A percentile compares a stretch with the other conserved stretches of the same genome.
Conservation (phyloP, 2,329 filamentous ascomycete genomes). For the Fusarium liriodendri region DNA sequence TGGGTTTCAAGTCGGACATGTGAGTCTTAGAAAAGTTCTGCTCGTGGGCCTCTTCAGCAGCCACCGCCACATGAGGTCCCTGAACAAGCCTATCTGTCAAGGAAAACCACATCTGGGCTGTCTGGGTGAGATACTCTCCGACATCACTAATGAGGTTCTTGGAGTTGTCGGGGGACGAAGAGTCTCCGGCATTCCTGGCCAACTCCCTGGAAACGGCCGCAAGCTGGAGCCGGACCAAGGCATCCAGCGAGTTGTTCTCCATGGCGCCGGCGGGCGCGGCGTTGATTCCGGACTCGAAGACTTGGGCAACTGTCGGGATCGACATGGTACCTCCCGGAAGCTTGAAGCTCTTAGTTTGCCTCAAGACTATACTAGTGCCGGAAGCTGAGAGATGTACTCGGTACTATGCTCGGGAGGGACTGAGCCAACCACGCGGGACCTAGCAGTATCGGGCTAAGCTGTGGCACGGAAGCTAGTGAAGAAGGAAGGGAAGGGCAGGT, state of each 20-base stretch:
- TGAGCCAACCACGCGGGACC: slow-evolving; percentile 43
- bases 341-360: slow-evolving; percentile 28
- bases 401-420: slow-evolving; percentile 22
- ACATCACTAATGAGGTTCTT: slow-evolving; percentile 48
- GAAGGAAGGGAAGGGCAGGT: slow-evolving; percentile 17
- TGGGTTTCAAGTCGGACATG: slow-evolving; percentile 44
- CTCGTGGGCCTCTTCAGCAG: slow-evolving; percentile 44
- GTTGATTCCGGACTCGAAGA: slow-evolving; percentile 47
- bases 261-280: slow-evolving; percentile 23
- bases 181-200: slow-evolving; percentile 27
- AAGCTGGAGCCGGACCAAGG: slow-evolving; percentile 45
- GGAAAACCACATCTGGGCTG: slow-evolving; percentile 48
- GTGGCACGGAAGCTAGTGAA: slow-evolving; percentile 41
- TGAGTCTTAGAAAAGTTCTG: slow-evolving; percentile 37
- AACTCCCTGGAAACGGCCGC: slow-evolving; percentile 40
- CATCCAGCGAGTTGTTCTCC: slow-evolving; percentile 40
- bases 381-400: slow-evolving; percentile 25
- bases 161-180: slow-evolving; percentile 25
- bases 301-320: slow-evolving; percentile 40
- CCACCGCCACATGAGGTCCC: slow-evolving; percentile 48
- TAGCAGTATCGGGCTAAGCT: slow-evolving; percentile 37
- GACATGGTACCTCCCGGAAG: slow-evolving; percentile 38
- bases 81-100: slow-evolving; percentile 49
- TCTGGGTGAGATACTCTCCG: slow-evolving; percentile 51
- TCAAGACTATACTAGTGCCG: slow-evolving; percentile 19